These are phyloP conservation scores for Cardamine occulta DNA, from an alignment of 345 rosid genomes.

Conservation along the genomic window DNA sequence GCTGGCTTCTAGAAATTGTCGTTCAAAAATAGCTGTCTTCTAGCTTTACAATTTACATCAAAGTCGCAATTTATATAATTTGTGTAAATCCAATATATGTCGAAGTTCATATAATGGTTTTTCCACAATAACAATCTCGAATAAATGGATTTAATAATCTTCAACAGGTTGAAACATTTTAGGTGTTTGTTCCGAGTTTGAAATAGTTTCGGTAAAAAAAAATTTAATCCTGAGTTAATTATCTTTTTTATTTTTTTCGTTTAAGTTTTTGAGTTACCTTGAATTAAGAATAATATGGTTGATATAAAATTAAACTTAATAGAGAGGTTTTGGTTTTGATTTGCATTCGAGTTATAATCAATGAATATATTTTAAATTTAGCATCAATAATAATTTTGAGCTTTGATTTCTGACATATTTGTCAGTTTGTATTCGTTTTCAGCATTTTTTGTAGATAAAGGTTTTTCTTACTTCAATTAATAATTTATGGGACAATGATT, in stretches of 20 bases:
- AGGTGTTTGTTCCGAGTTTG: background rate
- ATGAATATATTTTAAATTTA: background rate
- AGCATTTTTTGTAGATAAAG: background rate
- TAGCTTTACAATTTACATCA: slow-evolving; percentile 20
- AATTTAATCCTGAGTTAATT: no score
- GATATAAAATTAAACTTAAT: background rate
- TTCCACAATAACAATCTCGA: slow-evolving; percentile 6
- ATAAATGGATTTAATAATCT: background rate
- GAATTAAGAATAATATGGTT: background rate
- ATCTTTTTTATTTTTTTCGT: no score
- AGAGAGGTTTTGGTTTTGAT: background rate
- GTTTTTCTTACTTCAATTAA: background rate
- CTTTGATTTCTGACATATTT: background rate
- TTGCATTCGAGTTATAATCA: background rate
- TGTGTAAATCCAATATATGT: background rate
- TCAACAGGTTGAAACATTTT: background rate
- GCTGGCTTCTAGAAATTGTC: slow-evolving; percentile 38
- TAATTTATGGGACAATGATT: background rate
- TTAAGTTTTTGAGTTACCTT: background rate
- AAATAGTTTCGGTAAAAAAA: background rate
- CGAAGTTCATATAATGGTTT: background rate
- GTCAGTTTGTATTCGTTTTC: background rate
- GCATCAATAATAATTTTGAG: background rate
- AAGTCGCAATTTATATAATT: slow-evolving; percentile 13
- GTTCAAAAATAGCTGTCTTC: slow-evolving; percentile 33